Percentiles rank a stretch among this genome's conserved stretches.
These are phyloP conservation scores for Marvania coccoides DNA, from an alignment of 139 green algal species.

Conservation along the genomic window DNA sequence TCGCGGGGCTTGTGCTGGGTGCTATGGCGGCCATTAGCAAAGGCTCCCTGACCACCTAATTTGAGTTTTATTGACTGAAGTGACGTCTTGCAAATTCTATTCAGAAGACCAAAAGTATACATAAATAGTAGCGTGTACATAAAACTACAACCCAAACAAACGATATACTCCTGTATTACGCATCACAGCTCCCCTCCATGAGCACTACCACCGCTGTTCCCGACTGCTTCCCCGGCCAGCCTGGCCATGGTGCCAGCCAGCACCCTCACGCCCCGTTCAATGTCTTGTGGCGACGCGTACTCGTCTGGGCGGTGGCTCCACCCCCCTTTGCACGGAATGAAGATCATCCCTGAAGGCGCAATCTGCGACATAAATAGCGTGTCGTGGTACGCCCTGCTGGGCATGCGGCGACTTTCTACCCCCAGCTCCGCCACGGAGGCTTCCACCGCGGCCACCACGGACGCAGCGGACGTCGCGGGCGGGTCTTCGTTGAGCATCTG, in stretches of 20 bases:
- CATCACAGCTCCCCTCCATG: too few species aligned
- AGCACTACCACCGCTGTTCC: too few species aligned
- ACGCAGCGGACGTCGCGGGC: constrained; percentile 55
- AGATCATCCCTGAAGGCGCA: constrained; percentile 89
- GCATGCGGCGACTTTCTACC: constrained; percentile 60
- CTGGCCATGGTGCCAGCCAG: constrained; percentile 32
- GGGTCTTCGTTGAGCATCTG: constrained; percentile 82
- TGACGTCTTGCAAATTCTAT: too few species aligned
- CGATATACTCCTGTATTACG: too few species aligned
- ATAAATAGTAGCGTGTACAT: too few species aligned
- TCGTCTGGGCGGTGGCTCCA: constrained; percentile 88
- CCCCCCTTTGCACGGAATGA: constrained; percentile 87
- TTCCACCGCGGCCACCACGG: constrained; percentile 53
- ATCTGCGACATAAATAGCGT: constrained; percentile 92
- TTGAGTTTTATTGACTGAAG: too few species aligned
- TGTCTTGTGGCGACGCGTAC: constrained; percentile 44
- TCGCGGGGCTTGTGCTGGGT: too few species aligned
- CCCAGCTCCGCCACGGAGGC: constrained; percentile 46
- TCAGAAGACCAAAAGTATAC: too few species aligned
- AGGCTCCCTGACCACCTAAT: too few species aligned
- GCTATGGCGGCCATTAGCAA: too few species aligned
- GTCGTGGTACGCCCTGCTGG: constrained; percentile 93
- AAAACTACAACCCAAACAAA: too few species aligned
- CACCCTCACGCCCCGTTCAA: constrained; percentile 31
- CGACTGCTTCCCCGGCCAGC: constrained; percentile 28